Conservation (phyloP, 768 basidiomycete species). For the Boletus sp. region DNA sequence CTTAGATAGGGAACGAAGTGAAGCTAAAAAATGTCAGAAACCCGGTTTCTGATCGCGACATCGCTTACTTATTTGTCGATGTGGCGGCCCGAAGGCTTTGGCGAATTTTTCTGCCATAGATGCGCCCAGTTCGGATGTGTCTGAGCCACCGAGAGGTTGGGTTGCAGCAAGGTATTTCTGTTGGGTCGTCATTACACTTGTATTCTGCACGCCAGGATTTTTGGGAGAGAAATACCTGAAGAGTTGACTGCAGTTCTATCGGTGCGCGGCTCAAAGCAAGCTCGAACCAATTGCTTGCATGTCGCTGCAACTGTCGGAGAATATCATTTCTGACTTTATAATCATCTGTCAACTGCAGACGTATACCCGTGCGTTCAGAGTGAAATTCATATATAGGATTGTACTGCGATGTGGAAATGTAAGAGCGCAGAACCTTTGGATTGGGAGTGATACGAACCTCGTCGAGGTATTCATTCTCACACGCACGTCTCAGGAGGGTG, state of each 20-base stretch:
- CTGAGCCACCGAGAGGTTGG: conserved; percentile 63
- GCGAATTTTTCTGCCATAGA: conserved; percentile 86
- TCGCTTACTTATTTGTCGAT: conserved; percentile 70
- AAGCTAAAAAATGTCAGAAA: conserved; percentile 38
- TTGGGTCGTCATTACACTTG: neutral
- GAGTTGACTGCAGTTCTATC: conserved; percentile 84
- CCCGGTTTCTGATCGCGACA: neutral
- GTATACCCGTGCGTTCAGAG: conserved; percentile 73
- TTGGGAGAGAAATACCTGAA: conserved; percentile 60
- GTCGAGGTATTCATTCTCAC: conserved; percentile 87
- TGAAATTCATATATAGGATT: conserved; percentile 82
- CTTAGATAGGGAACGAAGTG: conserved; percentile 49
- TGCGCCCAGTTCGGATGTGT: conserved; percentile 85
- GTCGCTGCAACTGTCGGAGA: conserved; percentile 65
- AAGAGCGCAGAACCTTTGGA: neutral
- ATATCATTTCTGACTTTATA: conserved; percentile 85
- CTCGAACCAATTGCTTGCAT: conserved; percentile 82
- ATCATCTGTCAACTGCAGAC: conserved; percentile 79
- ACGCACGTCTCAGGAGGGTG: conserved; percentile 81
- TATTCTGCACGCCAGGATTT: neutral
- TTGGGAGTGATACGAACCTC: conserved; percentile 54
- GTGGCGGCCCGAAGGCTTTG: conserved; percentile 72
- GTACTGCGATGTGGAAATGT: conserved; percentile 50
- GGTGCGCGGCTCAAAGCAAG: conserved; percentile 85
- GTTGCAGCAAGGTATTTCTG: conserved; percentile 88